phyloP scores from a whole-genome alignment of 495 filamentous ascomycete genomes.

The Melanomma pulvis-pyrius region DNA sequence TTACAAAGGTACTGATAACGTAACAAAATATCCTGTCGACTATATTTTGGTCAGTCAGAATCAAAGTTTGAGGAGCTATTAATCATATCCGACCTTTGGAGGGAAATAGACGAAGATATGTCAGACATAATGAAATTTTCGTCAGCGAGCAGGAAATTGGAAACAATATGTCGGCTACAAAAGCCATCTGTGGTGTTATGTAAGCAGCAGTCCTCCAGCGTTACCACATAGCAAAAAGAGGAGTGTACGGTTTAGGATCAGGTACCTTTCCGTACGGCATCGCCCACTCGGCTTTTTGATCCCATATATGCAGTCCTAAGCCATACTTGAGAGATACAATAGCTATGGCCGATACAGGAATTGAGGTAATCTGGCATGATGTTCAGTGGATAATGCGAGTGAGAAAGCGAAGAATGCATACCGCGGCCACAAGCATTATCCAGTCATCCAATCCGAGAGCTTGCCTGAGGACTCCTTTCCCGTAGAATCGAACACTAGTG shows the following conservation, averaged over 20 bases:
- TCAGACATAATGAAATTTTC: slow-evolving; percentile 32
- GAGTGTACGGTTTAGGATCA: background rate
- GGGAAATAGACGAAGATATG: slow-evolving; percentile 32
- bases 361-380: slow-evolving; percentile 1
- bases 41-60: no score
- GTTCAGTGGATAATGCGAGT: background rate
- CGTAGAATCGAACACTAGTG: slow-evolving; percentile 23
- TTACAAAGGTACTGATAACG: slow-evolving; percentile 17
- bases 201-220: background rate
- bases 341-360: slow-evolving; percentile 20
- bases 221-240: background rate
- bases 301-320: slow-evolving; percentile 30
- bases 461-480: slow-evolving; percentile 16
- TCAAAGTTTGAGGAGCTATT: no score
- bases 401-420: background rate
- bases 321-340: slow-evolving; percentile 26
- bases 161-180: slow-evolving; percentile 24
- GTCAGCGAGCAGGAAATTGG: slow-evolving; percentile 24
- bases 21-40: slow-evolving; percentile 32
- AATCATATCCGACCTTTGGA: no score
- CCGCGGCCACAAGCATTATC: slow-evolving; percentile 26
- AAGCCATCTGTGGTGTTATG: slow-evolving; percentile 17
- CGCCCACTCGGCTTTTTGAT: slow-evolving; percentile 28
- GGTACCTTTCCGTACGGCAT: slow-evolving; percentile 30
- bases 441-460: slow-evolving; percentile 24